Evolutionary conservation across 139 green algal species (phyloP), one percentile per base, ranked within the genome.

Genomic region (Parachlorella kessleri): DNA sequence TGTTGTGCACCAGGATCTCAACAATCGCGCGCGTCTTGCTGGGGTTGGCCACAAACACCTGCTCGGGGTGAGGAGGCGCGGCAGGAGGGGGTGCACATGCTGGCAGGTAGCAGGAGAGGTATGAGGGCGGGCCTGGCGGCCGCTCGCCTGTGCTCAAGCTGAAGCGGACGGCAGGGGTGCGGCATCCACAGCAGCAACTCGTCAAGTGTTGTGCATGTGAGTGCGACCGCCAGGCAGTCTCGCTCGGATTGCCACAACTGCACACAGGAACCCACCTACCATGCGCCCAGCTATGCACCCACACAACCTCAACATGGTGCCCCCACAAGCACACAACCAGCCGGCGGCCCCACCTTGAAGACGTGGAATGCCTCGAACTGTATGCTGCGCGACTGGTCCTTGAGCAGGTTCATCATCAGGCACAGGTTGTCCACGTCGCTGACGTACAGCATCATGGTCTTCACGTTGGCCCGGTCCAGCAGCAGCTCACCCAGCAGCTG

Each of bases 321-420:
- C 59, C 8, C n/a, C n/a, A 4, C 32, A 40, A 8, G 37, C 64
- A 7, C 64, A 69, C 64, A 39, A 14, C 64, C 37, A 69, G n/a
- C n/a, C 21, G 23, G 30, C 36, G 3, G 26, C 38, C 76, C 38
- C 67, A 97, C 94, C 93, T 99, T 99, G 90, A 99, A 99, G 0
- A 98, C 94, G 83, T 99, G 95, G 84, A 98, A 99, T 0, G 95
- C 95, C 87, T 99, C 95, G 76, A 93, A 98, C 87, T 99, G 95
- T 55, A 99, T 99, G 88, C 78, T 94, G 5, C 89, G 82, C 21
- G 86, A 93, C n/a, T 84, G 81, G 81, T 97, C 95, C 81, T 93
- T 95, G 30, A 99, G 87, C 78, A 99, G 84, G 59, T 91, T 93
- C 95, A 99, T 99, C 87, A 98, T 95, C 39, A 92, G 86, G 85